These are phyloP conservation scores for Coriolopsis trogii DNA, from an alignment of 1,284 basidiomycete genomes.

Conservation along the genomic window DNA sequence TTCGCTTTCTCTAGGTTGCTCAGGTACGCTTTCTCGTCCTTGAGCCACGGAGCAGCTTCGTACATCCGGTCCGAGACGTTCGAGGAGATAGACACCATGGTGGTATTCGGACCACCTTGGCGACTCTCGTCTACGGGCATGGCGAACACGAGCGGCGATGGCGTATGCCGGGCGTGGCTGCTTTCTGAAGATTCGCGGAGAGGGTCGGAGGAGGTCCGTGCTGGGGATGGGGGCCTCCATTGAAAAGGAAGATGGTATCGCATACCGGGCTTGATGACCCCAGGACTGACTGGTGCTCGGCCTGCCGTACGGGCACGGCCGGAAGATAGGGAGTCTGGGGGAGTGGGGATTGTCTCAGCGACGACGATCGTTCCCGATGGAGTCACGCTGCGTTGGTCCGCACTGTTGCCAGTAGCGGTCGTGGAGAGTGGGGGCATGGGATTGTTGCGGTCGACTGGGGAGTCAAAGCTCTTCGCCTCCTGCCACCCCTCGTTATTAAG, in stretches of 20 bases:
- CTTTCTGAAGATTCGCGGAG: constrained; percentile 12
- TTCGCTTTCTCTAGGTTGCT: constrained; percentile 12
- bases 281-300: constrained; percentile 22
- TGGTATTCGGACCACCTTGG: constrained; percentile 10
- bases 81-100: constrained; percentile 18
- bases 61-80: constrained; percentile 16
- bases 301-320: constrained; percentile 18
- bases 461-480: constrained; percentile 10
- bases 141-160: constrained; percentile 33
- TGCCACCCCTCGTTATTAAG: constrained; percentile 14
- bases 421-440: not conserved
- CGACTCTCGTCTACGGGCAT: constrained; percentile 16
- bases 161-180: constrained; percentile 19
- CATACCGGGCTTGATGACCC: constrained; percentile 13
- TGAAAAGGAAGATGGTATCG: constrained; percentile 30
- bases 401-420: not conserved
- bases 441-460: constrained; percentile 1
- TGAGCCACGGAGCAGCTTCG: constrained; percentile 22
- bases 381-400: constrained; percentile 16
- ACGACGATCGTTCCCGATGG: constrained; percentile 18
- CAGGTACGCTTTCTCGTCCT: constrained; percentile 21
- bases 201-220: constrained; percentile 6
- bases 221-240: constrained; percentile 19
- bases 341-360: constrained; percentile 25
- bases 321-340: constrained; percentile 25